Percentiles rank a stretch among this genome's conserved stretches.
Evolutionary conservation across 2,329 filamentous ascomycete species (phyloP).

Genomic region (Pseudogymnoascus sp.): DNA sequence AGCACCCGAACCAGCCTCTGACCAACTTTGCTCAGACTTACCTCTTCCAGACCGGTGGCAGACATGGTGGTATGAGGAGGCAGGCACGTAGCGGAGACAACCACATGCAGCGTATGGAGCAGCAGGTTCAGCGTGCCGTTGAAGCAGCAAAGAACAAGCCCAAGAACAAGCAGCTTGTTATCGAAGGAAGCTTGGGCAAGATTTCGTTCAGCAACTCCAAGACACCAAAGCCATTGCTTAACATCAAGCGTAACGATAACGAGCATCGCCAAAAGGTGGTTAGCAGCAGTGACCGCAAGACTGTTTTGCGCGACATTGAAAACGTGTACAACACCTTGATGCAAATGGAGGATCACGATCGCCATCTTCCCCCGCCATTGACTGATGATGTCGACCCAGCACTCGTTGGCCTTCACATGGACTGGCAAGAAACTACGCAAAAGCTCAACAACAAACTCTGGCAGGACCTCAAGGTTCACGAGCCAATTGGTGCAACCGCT

Average conservation of each 20-base stretch:
- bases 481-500: conserved; percentile 68
- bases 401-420: conserved; percentile 63
- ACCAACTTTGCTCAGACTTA: conserved; percentile 98
- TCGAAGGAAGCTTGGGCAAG: conserved; percentile 92
- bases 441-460: conserved; percentile 74
- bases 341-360: conserved; percentile 88
- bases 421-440: conserved; percentile 67
- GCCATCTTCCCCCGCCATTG: conserved; percentile 60
- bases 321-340: conserved; percentile 81
- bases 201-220: conserved; percentile 99
- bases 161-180: conserved; percentile 94
- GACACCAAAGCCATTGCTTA: conserved; percentile 88
- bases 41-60: conserved; percentile 84
- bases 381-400: conserved; percentile 58
- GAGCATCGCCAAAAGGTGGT: conserved; percentile 39
- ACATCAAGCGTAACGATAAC: conserved; percentile 81
- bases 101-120: conserved; percentile 97
- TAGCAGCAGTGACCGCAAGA: conserved; percentile 69
- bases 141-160: conserved; percentile 96
- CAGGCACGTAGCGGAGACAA: conserved; percentile 83
- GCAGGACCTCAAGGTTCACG: conserved; percentile 83
- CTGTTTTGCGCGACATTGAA: conserved; percentile 78
- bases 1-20: conserved; percentile 85
- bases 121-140: conserved; percentile 94
- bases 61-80: conserved; percentile 65